Conservation (phyloP, 768 basidiomycete species). For the Trametes maxima region DNA sequence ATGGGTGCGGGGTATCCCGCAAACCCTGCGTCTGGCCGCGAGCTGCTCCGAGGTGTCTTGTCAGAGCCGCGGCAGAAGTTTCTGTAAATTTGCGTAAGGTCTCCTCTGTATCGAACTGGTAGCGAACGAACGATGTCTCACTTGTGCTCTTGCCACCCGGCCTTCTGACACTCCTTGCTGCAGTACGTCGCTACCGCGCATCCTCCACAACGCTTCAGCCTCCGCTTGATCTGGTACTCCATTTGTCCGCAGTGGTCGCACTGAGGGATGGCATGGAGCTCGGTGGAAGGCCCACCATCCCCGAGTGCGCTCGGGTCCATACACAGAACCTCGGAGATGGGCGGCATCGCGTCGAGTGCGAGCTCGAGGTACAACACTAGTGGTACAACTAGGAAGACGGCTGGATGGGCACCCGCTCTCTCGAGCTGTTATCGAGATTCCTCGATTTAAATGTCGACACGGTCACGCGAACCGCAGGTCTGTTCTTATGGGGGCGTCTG, state of each 20-base stretch:
- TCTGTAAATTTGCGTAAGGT: background rate
- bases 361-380: too few relatives aligned
- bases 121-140: background rate
- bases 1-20: background rate
- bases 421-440: too few relatives aligned
- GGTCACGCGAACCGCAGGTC: too few relatives aligned
- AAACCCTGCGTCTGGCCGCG: background rate
- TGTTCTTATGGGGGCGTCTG: too few relatives aligned
- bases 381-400: too few relatives aligned
- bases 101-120: background rate
- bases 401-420: too few relatives aligned
- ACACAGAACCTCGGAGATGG: too few relatives aligned
- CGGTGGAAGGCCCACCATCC: too few relatives aligned
- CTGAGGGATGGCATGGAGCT: background rate
- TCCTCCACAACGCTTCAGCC: background rate
- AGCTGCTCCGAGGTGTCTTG: background rate
- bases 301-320: too few relatives aligned
- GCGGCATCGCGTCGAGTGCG: too few relatives aligned
- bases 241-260: background rate
- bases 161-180: slow-evolving; percentile 1
- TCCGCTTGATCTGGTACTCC: background rate
- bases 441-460: too few relatives aligned
- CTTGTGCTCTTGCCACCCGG: background rate
- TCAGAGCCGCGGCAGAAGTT: slow-evolving; percentile 2
- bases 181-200: background rate